A percentile compares a stretch with the other conserved stretches of the same genome.
These are phyloP conservation scores for Circinella umbellata DNA, from an alignment of 371 early-diverging fungal genomes.

Conservation along the genomic window DNA sequence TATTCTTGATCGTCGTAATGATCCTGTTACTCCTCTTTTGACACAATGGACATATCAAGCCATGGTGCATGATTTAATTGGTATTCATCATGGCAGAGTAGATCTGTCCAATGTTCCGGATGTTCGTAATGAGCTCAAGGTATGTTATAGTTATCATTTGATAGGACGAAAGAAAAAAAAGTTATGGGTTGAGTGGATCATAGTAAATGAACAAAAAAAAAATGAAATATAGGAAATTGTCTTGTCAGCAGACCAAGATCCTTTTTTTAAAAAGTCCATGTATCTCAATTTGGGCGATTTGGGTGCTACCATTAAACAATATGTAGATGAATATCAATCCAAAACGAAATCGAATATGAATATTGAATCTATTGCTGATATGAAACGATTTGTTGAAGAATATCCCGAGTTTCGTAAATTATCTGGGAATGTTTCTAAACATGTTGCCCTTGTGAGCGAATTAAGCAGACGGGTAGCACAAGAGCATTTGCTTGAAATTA, in stretches of 20 bases:
- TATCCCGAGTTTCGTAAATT: constrained; percentile 96
- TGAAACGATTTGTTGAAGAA: constrained; percentile 98
- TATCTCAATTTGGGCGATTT: constrained; percentile 93
- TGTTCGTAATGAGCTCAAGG: constrained; percentile 81
- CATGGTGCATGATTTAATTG: constrained; percentile 97
- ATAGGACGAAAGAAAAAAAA: not conserved
- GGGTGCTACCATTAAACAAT: constrained; percentile 90
- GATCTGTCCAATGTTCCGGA: constrained; percentile 86
- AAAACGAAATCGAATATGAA: constrained; percentile 88
- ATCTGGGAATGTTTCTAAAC: constrained; percentile 95
- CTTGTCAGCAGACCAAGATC: constrained; percentile 85
- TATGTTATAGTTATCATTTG: constrained; percentile 22
- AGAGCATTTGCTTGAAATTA: constrained; percentile 79
- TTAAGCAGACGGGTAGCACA: constrained; percentile 81
- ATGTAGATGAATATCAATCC: constrained; percentile 91
- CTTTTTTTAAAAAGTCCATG: constrained; percentile 90
- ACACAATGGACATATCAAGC: constrained; percentile 99
- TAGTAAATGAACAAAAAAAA: too few species aligned
- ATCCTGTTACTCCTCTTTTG: constrained; percentile 97
- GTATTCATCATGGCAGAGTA: constrained; percentile 94
- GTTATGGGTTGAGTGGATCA: not conserved
- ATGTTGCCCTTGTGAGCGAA: constrained; percentile 94
- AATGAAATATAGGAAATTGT: constrained; percentile 77
- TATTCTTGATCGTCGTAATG: constrained; percentile 94
- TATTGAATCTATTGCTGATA: constrained; percentile 93